Conservation (phyloP, 2,329 filamentous ascomycete species). For the Chaetomium globosum region DNA sequence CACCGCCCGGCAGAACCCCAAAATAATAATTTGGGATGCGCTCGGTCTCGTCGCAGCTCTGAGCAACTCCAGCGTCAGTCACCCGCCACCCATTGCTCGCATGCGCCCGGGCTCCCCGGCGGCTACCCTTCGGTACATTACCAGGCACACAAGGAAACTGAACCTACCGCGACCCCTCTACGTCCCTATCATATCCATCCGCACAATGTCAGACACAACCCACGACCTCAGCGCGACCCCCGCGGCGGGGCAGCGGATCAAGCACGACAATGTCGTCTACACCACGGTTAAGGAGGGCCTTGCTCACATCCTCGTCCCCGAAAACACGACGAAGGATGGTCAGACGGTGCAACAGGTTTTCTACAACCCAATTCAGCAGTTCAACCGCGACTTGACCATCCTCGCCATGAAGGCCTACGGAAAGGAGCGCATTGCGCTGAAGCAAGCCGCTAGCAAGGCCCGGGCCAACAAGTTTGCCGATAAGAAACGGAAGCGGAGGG, state of each 20-base stretch:
- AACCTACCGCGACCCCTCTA: constrained; percentile 4
- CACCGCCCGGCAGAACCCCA: constrained; percentile 32
- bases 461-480: constrained; percentile 53
- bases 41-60: not conserved
- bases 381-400: constrained; percentile 94
- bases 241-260: constrained; percentile 42
- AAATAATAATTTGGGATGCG: constrained; percentile 7
- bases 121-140: constrained; percentile 23
- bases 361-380: constrained; percentile 98
- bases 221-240: constrained; percentile 36
- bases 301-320: constrained; percentile 59
- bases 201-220: constrained; percentile 35
- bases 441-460: constrained; percentile 58
- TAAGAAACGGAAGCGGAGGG: constrained; percentile 49
- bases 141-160: constrained; percentile 21
- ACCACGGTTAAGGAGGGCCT: constrained; percentile 58
- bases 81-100: constrained; percentile 3
- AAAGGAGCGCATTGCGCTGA: constrained; percentile 59
- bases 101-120: constrained; percentile 27
- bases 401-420: constrained; percentile 89
- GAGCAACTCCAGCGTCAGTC: not conserved
- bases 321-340: constrained; percentile 52
- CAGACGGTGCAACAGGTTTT: constrained; percentile 79
- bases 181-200: constrained; percentile 3
- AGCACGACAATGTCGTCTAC: constrained; percentile 53